Evolutionary conservation across 2,329 filamentous ascomycete species (phyloP).

Genomic region (Fusarium multiceps): DNA sequence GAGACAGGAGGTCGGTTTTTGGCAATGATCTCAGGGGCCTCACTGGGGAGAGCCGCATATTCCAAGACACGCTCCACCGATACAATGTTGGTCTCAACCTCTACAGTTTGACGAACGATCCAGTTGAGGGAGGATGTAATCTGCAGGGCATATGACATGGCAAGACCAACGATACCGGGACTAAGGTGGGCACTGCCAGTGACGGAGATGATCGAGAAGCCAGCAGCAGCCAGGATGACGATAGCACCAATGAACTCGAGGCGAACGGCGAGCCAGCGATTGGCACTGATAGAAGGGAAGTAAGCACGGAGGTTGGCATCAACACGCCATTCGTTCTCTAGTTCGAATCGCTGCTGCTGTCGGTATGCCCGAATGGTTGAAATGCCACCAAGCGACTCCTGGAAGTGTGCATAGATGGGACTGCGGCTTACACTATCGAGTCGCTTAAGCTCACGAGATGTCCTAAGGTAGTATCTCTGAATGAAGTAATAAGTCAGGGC

Average conservation of each 20-base stretch:
- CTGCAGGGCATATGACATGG: conserved; percentile 97
- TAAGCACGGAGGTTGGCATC: conserved; percentile 95
- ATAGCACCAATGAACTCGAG: conserved; percentile 95
- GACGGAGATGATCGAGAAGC: conserved; percentile 84
- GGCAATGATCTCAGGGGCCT: conserved; percentile 93
- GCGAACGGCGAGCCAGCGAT: conserved; percentile 93
- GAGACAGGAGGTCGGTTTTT: conserved; percentile 86
- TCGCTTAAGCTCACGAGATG: conserved; percentile 94
- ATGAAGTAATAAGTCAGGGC: conserved; percentile 87
- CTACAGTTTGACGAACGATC: conserved; percentile 98
- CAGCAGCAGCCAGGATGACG: conserved; percentile 89
- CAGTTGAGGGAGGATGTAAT: conserved; percentile 98
- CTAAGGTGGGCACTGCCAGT: conserved; percentile 71
- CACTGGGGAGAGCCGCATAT: conserved; percentile 89
- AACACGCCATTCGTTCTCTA: conserved; percentile 97
- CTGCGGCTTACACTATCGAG: conserved; percentile 95
- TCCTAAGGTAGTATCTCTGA: conserved; percentile 95
- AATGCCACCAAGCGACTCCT: conserved; percentile 93
- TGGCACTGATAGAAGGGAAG: conserved; percentile 94
- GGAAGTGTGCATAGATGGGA: conserved; percentile 98
- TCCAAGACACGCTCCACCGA: conserved; percentile 97
- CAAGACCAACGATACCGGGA: conserved; percentile 85
- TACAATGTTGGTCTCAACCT: conserved; percentile 99
- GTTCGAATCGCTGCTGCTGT: conserved; percentile 85
- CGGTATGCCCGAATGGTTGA: conserved; percentile 95